Evolutionary conservation across 768 basidiomycete species (phyloP), one percentile per base, ranked within the genome.

Genomic region (Lactarius pseudohatsudake): DNA sequence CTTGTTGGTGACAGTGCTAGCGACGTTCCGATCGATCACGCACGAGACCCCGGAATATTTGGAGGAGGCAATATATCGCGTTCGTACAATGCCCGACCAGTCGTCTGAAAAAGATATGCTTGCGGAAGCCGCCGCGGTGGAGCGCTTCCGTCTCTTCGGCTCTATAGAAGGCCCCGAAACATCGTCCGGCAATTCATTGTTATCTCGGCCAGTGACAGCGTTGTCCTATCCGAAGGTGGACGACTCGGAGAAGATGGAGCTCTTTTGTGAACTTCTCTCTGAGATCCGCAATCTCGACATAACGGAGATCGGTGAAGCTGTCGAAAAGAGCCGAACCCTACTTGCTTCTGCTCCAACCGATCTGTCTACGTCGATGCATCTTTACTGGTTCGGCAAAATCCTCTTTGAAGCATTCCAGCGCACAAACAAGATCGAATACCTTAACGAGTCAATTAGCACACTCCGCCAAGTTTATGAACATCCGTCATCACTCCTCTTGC

Each of bases 231-330:
- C 28, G 28, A 2, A 28, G 2, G 2, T 28, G 28, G 28, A 28
- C 28, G 28, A 2, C 28, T 28, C 28, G 2, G 28, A 10, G 53
- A 64, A 38, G 2, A 1, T n/a, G 1, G 10, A 0, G n/a, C 56
- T 36, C 16, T 0, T 13, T n/a, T 0, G 4, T 3, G 45, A 7
- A 22, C 6, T 40, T 22, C 0, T 0, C 9, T 9, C 16, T 2
- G 8, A 9, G 1, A 13, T 0, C 11, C 1, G 1, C 18, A 18
- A 20, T 40, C 50, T 8, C 0, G 26, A 58, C 11, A 16, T 56
- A 22, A 4, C 18, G 15, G 40, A 62, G 1, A 30, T 43, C 0
- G 26, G 32, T 10, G 18, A 56, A 22, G 54, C 62, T 2, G 32
- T 62, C 54, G 43, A 32, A 28, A 30, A 45, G 20, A 5, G 11